Conservation (phyloP, 441 rosid species). For the Eruca vesicaria region DNA sequence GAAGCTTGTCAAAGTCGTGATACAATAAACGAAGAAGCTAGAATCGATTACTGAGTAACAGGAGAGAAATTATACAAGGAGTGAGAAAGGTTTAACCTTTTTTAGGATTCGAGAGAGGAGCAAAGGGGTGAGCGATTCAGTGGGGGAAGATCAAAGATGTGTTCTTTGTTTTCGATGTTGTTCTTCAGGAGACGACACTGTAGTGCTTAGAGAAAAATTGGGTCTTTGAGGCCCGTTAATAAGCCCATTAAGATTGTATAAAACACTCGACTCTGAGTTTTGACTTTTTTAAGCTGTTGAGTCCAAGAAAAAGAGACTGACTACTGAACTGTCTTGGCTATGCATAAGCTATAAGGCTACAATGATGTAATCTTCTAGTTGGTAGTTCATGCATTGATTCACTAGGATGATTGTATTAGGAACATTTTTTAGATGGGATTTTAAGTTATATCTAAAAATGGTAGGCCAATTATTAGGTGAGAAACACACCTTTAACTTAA, state of each 20-base stretch:
- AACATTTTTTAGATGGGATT: too few species aligned
- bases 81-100: slow-evolving; percentile 24
- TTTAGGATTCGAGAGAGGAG: background rate
- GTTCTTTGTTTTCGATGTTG: background rate
- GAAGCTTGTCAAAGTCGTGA: background rate
- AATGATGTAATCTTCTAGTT: background rate
- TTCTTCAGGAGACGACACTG: slow-evolving; percentile 3
- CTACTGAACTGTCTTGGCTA: background rate
- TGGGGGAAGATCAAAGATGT: background rate
- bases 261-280: background rate
- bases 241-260: background rate
- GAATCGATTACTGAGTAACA: background rate
- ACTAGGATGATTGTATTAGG: background rate
- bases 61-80: slow-evolving; percentile 7
- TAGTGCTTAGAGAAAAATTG: background rate
- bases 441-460: background rate
- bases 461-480: background rate
- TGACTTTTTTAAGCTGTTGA: background rate
- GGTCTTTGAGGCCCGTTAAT: background rate
- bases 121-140: background rate
- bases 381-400: background rate
- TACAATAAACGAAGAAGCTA: background rate
- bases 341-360: background rate
- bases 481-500: too few species aligned
- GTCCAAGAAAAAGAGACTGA: background rate